Percentiles rank a stretch among this genome's conserved stretches.
These are phyloP conservation scores for Globisporangium emineosum DNA, from an alignment of 352 stramenopile species.

Conservation along the genomic window DNA sequence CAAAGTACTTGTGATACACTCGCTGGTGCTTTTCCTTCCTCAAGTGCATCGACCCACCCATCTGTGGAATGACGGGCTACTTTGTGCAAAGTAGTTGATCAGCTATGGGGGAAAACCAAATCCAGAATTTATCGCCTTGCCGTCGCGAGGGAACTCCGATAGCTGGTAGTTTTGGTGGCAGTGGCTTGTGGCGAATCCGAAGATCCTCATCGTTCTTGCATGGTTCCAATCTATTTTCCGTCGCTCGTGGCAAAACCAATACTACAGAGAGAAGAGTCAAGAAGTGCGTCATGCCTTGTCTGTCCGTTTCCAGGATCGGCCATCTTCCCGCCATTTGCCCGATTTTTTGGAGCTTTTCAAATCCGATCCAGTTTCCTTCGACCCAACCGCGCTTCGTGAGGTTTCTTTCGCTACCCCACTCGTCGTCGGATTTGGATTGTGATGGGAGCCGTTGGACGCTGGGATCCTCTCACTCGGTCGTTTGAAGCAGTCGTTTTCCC, in stretches of 20 bases:
- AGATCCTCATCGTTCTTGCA: not conserved
- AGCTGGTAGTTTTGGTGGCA: not conserved
- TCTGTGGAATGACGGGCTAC: not conserved
- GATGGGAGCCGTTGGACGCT: conserved; percentile 4
- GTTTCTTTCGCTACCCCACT: not conserved
- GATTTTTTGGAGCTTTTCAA: not conserved
- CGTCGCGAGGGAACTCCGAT: not conserved
- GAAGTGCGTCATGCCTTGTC: no score
- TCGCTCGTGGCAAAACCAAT: not conserved
- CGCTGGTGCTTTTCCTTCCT: not conserved
- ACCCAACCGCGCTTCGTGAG: not conserved
- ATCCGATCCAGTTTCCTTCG: not conserved
- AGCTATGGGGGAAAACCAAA: not conserved
- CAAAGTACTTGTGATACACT: conserved; percentile 19
- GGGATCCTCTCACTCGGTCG: not conserved
- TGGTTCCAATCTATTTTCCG: not conserved
- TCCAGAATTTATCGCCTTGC: not conserved
- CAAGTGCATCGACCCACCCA: not conserved
- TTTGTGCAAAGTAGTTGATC: not conserved
- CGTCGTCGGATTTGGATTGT: not conserved
- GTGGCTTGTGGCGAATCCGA: not conserved
- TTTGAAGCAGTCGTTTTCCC: not conserved
- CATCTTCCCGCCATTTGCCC: not conserved
- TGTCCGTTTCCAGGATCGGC: not conserved
- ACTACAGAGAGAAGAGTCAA: no score